These are phyloP conservation scores for Aphanomyces euteiches DNA, from an alignment of 352 stramenopile genomes.

Conservation along the genomic window DNA sequence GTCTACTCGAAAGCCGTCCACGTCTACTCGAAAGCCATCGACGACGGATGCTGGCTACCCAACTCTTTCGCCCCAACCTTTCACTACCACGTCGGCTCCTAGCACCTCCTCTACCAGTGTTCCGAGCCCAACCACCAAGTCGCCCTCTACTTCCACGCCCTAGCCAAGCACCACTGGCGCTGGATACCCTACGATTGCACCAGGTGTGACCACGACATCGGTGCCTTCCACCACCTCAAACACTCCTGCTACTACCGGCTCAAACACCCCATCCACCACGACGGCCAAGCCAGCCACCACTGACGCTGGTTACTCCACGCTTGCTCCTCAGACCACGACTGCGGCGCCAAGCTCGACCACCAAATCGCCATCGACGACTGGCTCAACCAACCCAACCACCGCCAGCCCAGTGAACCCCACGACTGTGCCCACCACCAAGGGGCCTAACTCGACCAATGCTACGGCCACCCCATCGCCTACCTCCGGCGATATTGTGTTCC, in stretches of 20 bases:
- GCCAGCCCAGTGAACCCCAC: too few relatives aligned
- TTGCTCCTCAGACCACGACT: background rate
- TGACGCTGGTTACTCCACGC: background rate
- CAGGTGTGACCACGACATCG: background rate
- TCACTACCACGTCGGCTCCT: too few relatives aligned
- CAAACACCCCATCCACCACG: background rate
- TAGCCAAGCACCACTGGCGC: too few relatives aligned
- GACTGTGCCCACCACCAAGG: background rate
- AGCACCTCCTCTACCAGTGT: too few relatives aligned
- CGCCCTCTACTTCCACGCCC: too few relatives aligned
- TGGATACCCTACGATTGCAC: too few relatives aligned
- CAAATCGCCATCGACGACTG: too few relatives aligned
- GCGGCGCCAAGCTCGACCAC: too few relatives aligned
- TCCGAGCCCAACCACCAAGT: too few relatives aligned
- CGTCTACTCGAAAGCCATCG: background rate
- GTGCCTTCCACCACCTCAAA: constrained; percentile 1
- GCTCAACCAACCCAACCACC: too few relatives aligned
- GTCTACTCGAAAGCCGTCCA: too few relatives aligned
- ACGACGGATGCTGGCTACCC: background rate
- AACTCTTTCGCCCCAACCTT: background rate
- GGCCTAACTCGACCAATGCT: background rate
- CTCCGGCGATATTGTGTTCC: background rate
- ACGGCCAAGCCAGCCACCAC: background rate
- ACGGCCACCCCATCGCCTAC: background rate
- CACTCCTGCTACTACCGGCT: background rate